phyloP scores from a whole-genome alignment of 2,329 filamentous ascomycete species.

The Fusarium sp. region DNA sequence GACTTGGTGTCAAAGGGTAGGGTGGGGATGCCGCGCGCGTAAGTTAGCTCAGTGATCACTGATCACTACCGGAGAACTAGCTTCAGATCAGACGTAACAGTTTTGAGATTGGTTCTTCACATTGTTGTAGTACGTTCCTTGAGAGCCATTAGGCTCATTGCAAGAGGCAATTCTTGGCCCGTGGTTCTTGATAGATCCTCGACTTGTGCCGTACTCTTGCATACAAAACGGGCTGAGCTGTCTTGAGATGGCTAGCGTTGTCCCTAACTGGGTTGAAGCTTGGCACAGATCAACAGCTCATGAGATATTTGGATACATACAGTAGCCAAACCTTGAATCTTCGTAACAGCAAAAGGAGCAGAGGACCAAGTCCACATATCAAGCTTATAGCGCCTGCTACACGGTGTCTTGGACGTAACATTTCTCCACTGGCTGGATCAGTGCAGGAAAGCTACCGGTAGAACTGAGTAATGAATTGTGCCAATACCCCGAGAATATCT shows the following conservation, averaged over 20 bases:
- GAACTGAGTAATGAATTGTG: background rate
- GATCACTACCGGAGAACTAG: conserved; percentile 1
- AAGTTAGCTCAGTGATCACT: conserved; percentile 10
- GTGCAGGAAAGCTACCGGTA: background rate
- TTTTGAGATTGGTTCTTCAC: background rate
- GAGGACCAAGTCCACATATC: background rate
- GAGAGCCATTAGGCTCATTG: background rate
- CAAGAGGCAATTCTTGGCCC: background rate
- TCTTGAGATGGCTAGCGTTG: conserved; percentile 17
- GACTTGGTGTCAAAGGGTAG: conserved; percentile 11
- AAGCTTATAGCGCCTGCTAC: background rate
- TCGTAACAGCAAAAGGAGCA: background rate
- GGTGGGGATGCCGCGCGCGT: conserved; percentile 40
- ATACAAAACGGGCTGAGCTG: conserved; percentile 13
- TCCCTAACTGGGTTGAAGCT: conserved; percentile 1
- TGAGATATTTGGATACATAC: background rate
- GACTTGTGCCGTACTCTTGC: conserved; percentile 7
- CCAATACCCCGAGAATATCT: background rate
- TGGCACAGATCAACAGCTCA: conserved; percentile 5
- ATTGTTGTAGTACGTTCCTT: background rate
- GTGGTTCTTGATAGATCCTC: background rate
- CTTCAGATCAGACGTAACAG: background rate
- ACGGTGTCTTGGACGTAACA: background rate
- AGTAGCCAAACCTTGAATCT: background rate
- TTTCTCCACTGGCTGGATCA: background rate